These are phyloP conservation scores for Gyromitra esculenta DNA, from an alignment of 2,329 filamentous ascomycete genomes.

Conservation along the genomic window DNA sequence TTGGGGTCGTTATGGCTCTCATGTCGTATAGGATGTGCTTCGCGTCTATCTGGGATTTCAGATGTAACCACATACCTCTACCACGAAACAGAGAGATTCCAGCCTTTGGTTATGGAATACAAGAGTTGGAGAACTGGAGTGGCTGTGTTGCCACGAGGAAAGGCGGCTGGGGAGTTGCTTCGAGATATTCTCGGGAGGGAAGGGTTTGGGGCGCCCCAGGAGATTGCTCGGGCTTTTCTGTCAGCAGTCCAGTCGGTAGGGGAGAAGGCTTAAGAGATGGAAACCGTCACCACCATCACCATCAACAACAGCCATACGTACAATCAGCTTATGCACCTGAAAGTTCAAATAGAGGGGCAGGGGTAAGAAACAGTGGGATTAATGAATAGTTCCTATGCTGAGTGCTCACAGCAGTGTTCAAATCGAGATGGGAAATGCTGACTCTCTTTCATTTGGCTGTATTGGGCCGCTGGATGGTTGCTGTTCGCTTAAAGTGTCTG, in stretches of 20 bases:
- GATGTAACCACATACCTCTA: slow-evolving; percentile 55
- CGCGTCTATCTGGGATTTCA: slow-evolving; percentile 54
- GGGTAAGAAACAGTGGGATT: not conserved
- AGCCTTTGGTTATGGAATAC: slow-evolving; percentile 47
- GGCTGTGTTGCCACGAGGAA: slow-evolving; percentile 51
- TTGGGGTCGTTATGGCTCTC: slow-evolving; percentile 51
- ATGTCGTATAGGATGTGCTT: slow-evolving; percentile 55
- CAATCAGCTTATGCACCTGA: slow-evolving; percentile 22
- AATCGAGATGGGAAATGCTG: not conserved
- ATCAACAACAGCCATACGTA: slow-evolving; percentile 12
- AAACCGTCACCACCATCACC: not conserved
- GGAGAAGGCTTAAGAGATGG: slow-evolving; percentile 5
- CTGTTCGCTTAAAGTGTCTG: not conserved
- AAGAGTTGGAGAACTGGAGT: slow-evolving; percentile 51
- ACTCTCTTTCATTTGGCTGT: slow-evolving; percentile 4
- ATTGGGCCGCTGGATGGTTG: not conserved
- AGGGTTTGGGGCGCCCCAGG: slow-evolving; percentile 47
- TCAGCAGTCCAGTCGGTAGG: slow-evolving; percentile 5
- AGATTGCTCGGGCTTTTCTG: slow-evolving; percentile 32
- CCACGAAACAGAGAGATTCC: slow-evolving; percentile 35
- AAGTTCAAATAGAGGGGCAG: slow-evolving; percentile 15
- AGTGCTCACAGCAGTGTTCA: not conserved
- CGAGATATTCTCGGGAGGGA: slow-evolving; percentile 16
- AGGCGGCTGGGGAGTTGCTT: slow-evolving; percentile 52
- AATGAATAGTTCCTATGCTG: not conserved